phyloP scores from a whole-genome alignment of 2,329 filamentous ascomycete genomes.

The Periconia digitata region DNA sequence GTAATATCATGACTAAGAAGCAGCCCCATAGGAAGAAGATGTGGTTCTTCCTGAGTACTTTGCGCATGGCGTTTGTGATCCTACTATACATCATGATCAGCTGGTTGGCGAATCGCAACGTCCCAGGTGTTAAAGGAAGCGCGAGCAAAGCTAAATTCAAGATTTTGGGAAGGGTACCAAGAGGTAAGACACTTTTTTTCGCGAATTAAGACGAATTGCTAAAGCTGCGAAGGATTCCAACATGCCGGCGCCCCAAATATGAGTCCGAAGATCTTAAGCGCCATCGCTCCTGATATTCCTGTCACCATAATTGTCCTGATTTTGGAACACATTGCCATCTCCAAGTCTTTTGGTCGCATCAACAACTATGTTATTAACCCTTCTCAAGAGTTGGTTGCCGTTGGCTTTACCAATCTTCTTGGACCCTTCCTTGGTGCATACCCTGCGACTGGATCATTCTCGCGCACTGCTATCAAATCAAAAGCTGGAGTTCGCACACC shows the following conservation, averaged over 20 bases:
- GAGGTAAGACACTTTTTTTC: constrained; percentile 52
- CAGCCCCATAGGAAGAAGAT: constrained; percentile 72
- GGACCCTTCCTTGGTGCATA: constrained; percentile 91
- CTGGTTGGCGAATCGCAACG: constrained; percentile 76
- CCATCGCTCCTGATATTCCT: constrained; percentile 74
- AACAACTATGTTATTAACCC: constrained; percentile 98
- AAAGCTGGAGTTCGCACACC: constrained; percentile 94
- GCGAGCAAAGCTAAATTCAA: constrained; percentile 64
- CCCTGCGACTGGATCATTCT: constrained; percentile 93
- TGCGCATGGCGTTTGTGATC: constrained; percentile 90
- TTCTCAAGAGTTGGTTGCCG: constrained; percentile 93
- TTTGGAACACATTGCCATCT: constrained; percentile 96
- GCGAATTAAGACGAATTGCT: neutral
- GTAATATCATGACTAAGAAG: constrained; percentile 67
- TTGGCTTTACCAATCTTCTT: constrained; percentile 85
- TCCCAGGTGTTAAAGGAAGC: constrained; percentile 55
- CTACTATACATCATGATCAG: constrained; percentile 89
- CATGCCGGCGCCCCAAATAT: constrained; percentile 74
- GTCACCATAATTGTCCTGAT: constrained; percentile 87
- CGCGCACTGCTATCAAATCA: constrained; percentile 92
- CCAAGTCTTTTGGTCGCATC: constrained; percentile 91
- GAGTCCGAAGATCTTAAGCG: constrained; percentile 64
- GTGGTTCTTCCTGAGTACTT: constrained; percentile 87
- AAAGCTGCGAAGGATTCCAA: constrained; percentile 59
- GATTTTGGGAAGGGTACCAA: constrained; percentile 73